Base-by-base conservation (phyloP, 345 rosid genomes). In the Raphanus sativus region DNA sequence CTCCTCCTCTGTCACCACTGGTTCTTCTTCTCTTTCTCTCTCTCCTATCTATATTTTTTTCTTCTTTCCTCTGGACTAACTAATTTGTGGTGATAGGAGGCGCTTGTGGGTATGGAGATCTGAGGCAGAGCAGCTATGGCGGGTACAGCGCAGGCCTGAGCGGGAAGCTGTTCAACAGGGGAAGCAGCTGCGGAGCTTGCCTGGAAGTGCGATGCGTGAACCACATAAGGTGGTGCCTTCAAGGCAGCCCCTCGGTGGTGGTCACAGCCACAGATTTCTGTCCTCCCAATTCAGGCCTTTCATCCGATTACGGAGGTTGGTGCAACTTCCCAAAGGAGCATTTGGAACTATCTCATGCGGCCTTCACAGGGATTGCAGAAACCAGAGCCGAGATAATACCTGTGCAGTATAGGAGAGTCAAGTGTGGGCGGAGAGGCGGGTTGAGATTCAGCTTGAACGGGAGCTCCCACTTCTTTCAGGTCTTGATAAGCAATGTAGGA, bases 201-300 rank as follows among this genome's bases (percentile, higher is more conserved):
- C 81, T 89, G 68, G 90, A 90, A 86, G 66, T 91, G 61, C 84
- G 98, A 79, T 94, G 98, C 54, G 98, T 94, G 48, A 89, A 94
- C 79, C 96, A 94, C 78, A 87, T 90, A 60, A 54, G 81, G 62
- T 91, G 97, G 97, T 94, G 98, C 81, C 82, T 82, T 50, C 89
- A 85, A 16, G 98, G 94, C 24, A 94, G 96, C 77, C 98, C 98
- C 12, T 84, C 96, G 0, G 87, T 90, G 40, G 75, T 87, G 61
- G 94, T 94, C 62, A 90, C 98, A 0, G 94, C 96, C 80, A 94
- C 98, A 8, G 94, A 94, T 81, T 94, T 94, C 77, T 94, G 98
- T 61, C 94, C 97, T 70, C 98, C 97, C 2, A 94, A 94, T 77
- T 84, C 85, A 16, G 98, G 94, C 11, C 91, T 94, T 30, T 86